These are phyloP conservation scores for Picocystis sp. DNA, from an alignment of 163 green algal genomes.

Conservation along the genomic window DNA sequence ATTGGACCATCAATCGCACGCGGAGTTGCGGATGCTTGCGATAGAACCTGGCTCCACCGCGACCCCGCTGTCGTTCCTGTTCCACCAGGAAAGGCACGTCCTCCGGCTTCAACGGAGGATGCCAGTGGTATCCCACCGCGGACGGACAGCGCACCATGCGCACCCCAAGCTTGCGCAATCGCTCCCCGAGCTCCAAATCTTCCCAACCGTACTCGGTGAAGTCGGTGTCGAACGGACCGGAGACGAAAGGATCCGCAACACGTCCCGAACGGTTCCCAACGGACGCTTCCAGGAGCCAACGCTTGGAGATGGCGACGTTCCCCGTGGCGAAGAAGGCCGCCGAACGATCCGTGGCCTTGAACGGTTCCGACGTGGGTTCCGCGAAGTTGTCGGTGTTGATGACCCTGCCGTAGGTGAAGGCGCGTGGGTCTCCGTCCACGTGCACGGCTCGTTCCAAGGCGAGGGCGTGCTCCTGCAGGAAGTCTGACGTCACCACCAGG, in stretches of 20 bases:
- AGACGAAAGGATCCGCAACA: not conserved
- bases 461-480: conserved; percentile 12
- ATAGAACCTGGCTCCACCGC: conserved; percentile 21
- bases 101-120: conserved; percentile 16
- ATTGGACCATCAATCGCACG: conserved; percentile 24
- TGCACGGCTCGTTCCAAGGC: conserved; percentile 5
- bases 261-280: not conserved
- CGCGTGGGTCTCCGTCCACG: conserved; percentile 15
- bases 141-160: conserved; percentile 14
- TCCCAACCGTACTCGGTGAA: conserved; percentile 29
- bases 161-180: conserved; percentile 13
- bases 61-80: conserved; percentile 15
- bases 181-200: conserved; percentile 25
- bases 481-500: conserved; percentile 17
- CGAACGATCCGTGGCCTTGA: conserved; percentile 24
- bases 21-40: conserved; percentile 19
- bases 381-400: conserved; percentile 26
- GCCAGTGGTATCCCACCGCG: conserved; percentile 23
- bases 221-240: conserved; percentile 19
- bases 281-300: conserved; percentile 8
- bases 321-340: conserved; percentile 27
- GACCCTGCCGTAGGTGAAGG: conserved; percentile 21
- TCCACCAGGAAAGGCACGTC: conserved; percentile 19
- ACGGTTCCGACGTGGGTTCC: conserved; percentile 15
- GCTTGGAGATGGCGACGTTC: conserved; percentile 15